Base-by-base conservation (phyloP, 2,329 filamentous ascomycete species). In the Epichloe scottii region DNA sequence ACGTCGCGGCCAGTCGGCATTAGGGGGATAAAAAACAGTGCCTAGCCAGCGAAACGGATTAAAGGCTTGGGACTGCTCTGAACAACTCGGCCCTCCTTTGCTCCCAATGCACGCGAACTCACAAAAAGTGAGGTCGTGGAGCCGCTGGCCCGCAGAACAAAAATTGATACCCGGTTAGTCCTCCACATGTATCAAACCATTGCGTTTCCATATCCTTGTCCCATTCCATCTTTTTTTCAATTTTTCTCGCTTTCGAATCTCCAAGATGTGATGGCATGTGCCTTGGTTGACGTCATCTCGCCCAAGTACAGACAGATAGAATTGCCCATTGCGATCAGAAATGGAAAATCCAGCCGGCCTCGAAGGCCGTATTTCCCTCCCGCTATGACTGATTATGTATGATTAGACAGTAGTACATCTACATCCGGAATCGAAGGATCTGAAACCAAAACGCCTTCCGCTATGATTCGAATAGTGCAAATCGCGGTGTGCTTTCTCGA, bases 371-470 rank as follows among this genome's bases (percentile, higher is more conserved):
- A 45, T 30, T 42, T 38, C 38, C 43, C 17, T 40, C 21, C 23
- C 46, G 37, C 26, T 37, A 48, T 54, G 53, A 46, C 54, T 59
- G 58, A 66, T 66, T 68, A 71, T 75, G 71, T 72, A 75, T 70
- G 64, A 75, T 75, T 73, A 74, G 68, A 72, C 67, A 66, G 65
- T 66, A 68, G 65, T 72, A 73, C 70, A 72, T 74, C 68, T 73
- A 72, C 68, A 71, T 68, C 67, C 65, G 69, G 65, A 68, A 68
- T 69, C 65, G 65, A 71, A 68, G 68, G 62, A 61, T 71, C 63
- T 67, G 66, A 70, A 71, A 70, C 70, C 68, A 76, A 77, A 76
- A 77, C 74, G 72, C 74, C 71, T 71, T 71, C 72, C 73, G 73
- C 74, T 76, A 76, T 77, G 73, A 66, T 63, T 64, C 60, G 60